phyloP scores from a whole-genome alignment of 2,329 filamentous ascomycete genomes.

The Neofusicoccum laricinum region DNA sequence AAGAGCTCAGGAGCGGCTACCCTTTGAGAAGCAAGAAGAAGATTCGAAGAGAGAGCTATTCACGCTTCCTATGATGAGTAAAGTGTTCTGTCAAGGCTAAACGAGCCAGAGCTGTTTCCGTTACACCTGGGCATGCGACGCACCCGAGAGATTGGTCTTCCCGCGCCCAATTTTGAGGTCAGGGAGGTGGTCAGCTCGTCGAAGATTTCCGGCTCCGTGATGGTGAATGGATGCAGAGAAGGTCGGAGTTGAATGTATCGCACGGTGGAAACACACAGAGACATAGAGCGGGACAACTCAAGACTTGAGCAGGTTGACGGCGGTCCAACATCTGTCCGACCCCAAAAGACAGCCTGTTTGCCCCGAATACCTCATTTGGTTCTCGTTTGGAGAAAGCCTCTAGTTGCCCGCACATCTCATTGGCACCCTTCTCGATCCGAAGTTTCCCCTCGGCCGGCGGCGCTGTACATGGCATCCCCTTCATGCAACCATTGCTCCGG shows the following conservation, averaged over 20 bases:
- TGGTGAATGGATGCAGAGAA: no score
- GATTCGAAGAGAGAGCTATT: neutral
- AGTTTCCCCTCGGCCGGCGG: neutral
- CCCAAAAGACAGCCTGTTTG: neutral
- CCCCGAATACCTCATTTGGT: neutral
- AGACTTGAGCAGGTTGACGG: no score
- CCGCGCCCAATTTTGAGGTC: no score
- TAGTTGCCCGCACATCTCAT: neutral
- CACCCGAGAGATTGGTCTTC: no score
- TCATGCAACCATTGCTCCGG: neutral
- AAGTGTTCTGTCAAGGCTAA: neutral
- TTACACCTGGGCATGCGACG: no score
- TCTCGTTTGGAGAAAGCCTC: neutral
- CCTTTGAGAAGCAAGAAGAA: neutral
- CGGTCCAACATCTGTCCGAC: neutral
- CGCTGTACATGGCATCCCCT: neutral
- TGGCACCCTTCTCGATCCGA: neutral
- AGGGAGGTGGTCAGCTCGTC: no score
- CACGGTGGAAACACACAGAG: no score
- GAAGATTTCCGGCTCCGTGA: no score
- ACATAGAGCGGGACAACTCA: no score
- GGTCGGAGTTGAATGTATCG: no score
- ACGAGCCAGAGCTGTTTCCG: no score
- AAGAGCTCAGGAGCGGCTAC: neutral
- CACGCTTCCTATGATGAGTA: neutral